These are phyloP conservation scores for Cladophialophora yegresii DNA, from an alignment of 2,329 filamentous ascomycete species.

Conservation along the genomic window DNA sequence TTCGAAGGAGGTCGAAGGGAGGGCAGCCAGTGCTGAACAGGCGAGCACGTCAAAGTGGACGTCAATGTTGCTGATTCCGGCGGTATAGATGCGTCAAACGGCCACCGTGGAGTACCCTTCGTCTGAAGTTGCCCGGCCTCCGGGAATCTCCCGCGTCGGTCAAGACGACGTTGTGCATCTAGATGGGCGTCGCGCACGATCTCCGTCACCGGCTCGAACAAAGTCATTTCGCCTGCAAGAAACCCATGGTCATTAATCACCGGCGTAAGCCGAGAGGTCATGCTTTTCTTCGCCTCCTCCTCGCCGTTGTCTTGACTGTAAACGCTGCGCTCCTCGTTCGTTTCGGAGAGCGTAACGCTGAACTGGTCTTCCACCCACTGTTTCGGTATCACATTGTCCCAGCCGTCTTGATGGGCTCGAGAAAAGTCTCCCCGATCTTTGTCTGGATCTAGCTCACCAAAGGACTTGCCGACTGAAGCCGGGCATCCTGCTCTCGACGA, in stretches of 20 bases:
- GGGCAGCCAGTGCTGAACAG: slow-evolving; percentile 12
- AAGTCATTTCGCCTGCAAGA: not conserved
- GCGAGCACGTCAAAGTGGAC: not conserved
- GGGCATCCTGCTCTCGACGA: not conserved
- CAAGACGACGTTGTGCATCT: not conserved
- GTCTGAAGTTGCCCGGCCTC: not conserved
- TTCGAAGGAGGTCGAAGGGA: slow-evolving; percentile 1
- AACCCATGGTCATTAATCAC: not conserved
- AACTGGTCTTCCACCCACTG: slow-evolving; percentile 28
- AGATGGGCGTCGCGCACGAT: not conserved
- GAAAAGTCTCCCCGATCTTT: slow-evolving; percentile 18
- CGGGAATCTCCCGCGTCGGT: not conserved
- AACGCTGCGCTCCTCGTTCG: slow-evolving; percentile 16
- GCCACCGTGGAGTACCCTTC: not conserved
- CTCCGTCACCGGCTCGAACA: not conserved
- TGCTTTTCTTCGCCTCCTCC: not conserved
- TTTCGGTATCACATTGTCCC: slow-evolving; percentile 24
- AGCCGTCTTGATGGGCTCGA: slow-evolving; percentile 23
- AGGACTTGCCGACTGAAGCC: not conserved
- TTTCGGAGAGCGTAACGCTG: slow-evolving; percentile 6
- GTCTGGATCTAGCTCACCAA: slow-evolving; percentile 21
- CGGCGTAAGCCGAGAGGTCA: not conserved
- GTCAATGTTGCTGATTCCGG: not conserved
- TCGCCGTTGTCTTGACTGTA: slow-evolving; percentile 23
- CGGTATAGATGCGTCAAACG: not conserved